A percentile compares a stretch with the other conserved stretches of the same genome.
phyloP scores from a whole-genome alignment of 1,284 basidiomycete species.

The Coriolopsis trogii region DNA sequence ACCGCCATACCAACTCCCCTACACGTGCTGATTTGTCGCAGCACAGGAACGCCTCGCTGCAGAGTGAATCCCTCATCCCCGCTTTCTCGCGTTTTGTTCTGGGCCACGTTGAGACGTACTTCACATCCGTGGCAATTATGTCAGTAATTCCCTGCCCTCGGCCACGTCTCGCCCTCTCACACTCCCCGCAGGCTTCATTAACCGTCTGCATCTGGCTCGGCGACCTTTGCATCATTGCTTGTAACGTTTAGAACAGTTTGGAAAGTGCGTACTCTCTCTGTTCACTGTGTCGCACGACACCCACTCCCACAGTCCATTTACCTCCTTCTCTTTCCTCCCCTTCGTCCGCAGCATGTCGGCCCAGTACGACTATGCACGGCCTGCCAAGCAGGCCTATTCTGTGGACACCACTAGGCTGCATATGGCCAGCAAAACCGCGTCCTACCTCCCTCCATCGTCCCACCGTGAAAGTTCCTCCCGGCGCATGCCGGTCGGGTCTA shows the following conservation, averaged over 20 bases:
- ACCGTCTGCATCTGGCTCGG: conserved; percentile 16
- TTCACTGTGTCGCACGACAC: not conserved
- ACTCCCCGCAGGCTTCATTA: conserved; percentile 20
- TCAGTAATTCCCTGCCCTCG: conserved; percentile 7
- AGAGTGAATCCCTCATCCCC: too few relatives aligned
- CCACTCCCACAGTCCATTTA: not conserved
- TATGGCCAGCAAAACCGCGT: conserved; percentile 14
- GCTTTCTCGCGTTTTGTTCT: conserved; percentile 8
- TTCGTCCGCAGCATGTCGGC: conserved; percentile 19
- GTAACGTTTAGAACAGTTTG: conserved; percentile 12
- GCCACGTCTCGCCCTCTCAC: conserved; percentile 11
- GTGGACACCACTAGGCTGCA: conserved; percentile 17
- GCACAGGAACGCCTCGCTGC: conserved; percentile 20
- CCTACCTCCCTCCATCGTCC: conserved; percentile 8
- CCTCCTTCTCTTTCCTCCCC: not conserved
- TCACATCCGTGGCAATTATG: conserved; percentile 22
- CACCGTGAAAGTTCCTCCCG: conserved; percentile 7
- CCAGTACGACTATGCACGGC: conserved; percentile 19
- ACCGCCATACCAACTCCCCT: conserved; percentile 28
- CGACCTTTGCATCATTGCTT: conserved; percentile 13
- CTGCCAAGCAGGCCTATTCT: conserved; percentile 14
- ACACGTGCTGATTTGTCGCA: conserved; percentile 31
- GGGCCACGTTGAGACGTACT: conserved; percentile 14
- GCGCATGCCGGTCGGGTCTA: conserved; percentile 13
- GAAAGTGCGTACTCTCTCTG: conserved; percentile 10